phyloP scores from a whole-genome alignment of 257 asterid species.

The Solanum okadae region DNA sequence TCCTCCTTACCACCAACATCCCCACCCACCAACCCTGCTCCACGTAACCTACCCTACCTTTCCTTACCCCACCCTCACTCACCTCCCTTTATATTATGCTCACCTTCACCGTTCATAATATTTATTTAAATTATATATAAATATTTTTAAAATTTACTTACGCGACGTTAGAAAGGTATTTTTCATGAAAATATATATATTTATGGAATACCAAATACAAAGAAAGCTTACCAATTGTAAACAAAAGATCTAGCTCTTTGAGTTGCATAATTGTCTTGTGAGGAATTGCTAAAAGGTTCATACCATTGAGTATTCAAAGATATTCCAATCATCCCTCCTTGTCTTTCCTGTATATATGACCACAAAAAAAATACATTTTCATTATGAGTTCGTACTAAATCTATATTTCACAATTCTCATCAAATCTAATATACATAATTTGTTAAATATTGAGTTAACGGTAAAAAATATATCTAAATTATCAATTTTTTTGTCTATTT shows the following conservation, averaged over 20 bases:
- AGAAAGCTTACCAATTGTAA: conserved; percentile 33
- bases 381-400: too few relatives aligned
- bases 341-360: conserved; percentile 9
- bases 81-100: background rate
- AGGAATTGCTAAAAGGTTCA: conserved; percentile 40
- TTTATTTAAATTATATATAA: background rate
- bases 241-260: conserved; percentile 55
- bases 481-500: fast-evolving
- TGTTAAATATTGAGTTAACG: background rate
- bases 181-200: too few relatives aligned
- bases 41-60: background rate
- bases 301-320: conserved; percentile 44
- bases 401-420: too few relatives aligned
- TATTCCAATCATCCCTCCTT: conserved; percentile 48
- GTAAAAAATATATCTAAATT: background rate
- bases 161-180: fast-evolving
- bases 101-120: background rate
- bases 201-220: too few relatives aligned
- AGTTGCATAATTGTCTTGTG: conserved; percentile 42
- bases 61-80: background rate
- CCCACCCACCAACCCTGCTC: background rate
- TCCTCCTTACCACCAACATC: background rate
- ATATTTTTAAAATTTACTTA: background rate
- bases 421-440: background rate
- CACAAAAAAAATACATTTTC: background rate